Evolutionary conservation across 495 filamentous ascomycete species (phyloP).

Genomic region (Astrothelium macrocarpum): DNA sequence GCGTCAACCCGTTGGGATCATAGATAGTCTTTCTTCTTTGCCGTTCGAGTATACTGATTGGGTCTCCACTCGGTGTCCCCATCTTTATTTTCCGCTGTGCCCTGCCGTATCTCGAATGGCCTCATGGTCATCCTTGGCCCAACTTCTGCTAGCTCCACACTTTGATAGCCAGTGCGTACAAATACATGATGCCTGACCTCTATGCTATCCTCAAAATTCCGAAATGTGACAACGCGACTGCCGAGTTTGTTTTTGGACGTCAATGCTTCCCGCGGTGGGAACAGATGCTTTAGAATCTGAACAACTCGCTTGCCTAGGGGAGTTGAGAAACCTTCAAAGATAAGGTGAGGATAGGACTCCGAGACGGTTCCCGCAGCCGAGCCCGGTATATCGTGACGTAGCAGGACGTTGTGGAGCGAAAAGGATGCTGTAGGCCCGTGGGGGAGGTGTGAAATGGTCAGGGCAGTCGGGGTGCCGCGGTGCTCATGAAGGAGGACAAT

Average conservation of each 20-base stretch:
- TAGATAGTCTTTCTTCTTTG: constrained; percentile 86
- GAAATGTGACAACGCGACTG: constrained; percentile 84
- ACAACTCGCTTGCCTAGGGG: constrained; percentile 74
- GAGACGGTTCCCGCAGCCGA: constrained; percentile 79
- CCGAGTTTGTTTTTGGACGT: constrained; percentile 60
- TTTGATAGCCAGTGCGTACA: constrained; percentile 73
- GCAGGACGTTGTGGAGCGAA: constrained; percentile 86
- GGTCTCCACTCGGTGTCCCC: constrained; percentile 96
- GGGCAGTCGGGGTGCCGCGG: constrained; percentile 80
- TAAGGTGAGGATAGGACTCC: constrained; percentile 87
- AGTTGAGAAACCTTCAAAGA: constrained; percentile 89
- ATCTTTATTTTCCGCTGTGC: constrained; percentile 89
- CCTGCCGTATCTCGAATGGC: constrained; percentile 84
- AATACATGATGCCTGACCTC: constrained; percentile 79
- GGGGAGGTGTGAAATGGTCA: constrained; percentile 84
- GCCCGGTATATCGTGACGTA: constrained; percentile 88
- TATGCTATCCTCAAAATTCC: constrained; percentile 88
- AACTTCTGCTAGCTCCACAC: constrained; percentile 88
- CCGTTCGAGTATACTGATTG: constrained; percentile 88
- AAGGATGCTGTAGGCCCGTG: constrained; percentile 90
- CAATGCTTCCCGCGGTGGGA: constrained; percentile 73
- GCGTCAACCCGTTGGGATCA: constrained; percentile 32
- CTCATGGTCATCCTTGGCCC: constrained; percentile 95
- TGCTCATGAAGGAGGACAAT: constrained; percentile 88
- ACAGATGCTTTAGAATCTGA: constrained; percentile 89